Conservation (phyloP, 2,329 filamentous ascomycete species). For the Tolypocladium guangdongense region DNA sequence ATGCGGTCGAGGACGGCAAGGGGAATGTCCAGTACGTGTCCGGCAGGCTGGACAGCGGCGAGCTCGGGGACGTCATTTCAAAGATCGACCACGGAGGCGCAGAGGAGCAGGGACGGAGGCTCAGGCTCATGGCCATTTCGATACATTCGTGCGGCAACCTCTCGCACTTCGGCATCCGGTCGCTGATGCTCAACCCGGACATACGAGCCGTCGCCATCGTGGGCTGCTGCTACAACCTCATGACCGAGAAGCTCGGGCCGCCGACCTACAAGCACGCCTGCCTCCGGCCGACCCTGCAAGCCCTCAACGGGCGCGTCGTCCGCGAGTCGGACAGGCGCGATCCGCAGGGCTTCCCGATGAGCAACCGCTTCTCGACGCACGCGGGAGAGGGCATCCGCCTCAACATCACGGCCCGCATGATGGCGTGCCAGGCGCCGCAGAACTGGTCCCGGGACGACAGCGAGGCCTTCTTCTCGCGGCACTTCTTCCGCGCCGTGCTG, state of each 20-base stretch:
- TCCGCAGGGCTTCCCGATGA: constrained; percentile 91
- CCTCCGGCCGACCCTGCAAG: constrained; percentile 57
- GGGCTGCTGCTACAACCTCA: constrained; percentile 94
- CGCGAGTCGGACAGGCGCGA: constrained; percentile 64
- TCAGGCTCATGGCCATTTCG: constrained; percentile 73
- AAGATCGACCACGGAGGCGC: constrained; percentile 35
- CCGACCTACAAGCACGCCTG: constrained; percentile 77
- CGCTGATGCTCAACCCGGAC: constrained; percentile 70
- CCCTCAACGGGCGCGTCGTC: constrained; percentile 56
- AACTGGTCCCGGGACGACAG: constrained; percentile 84
- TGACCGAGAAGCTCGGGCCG: constrained; percentile 81
- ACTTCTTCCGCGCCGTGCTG: constrained; percentile 84
- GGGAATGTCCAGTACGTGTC: constrained; percentile 70
- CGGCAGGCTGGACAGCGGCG: constrained; percentile 61
- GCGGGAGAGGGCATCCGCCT: constrained; percentile 58
- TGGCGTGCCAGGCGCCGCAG: constrained; percentile 89
- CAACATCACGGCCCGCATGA: constrained; percentile 95
- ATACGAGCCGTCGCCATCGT: constrained; percentile 91
- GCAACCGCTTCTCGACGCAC: constrained; percentile 52
- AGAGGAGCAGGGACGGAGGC: constrained; percentile 20
- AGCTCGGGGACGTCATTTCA: constrained; percentile 56
- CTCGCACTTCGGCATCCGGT: constrained; percentile 87
- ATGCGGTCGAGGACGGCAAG: constrained; percentile 48
- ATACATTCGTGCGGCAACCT: constrained; percentile 97
- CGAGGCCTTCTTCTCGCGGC: constrained; percentile 78